These are phyloP conservation scores for Anacardium occidentale DNA, from an alignment of 345 rosid species.

Conservation along the genomic window DNA sequence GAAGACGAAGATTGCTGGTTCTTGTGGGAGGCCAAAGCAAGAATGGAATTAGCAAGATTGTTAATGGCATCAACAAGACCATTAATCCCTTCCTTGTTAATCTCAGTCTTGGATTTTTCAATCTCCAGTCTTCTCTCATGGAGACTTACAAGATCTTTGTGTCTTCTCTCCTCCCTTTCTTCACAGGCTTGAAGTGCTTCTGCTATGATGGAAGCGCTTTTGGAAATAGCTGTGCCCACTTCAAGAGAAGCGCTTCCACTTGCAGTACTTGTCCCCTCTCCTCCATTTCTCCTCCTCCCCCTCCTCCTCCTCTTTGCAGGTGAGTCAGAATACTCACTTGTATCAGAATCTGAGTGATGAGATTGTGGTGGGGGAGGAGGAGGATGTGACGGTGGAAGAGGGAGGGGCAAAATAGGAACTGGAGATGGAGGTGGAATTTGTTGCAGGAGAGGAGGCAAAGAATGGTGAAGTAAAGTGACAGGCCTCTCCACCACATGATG, in stretches of 20 bases:
- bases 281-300: conserved; percentile 31
- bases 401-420: conserved; percentile 25
- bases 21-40: conserved; percentile 58
- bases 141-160: conserved; percentile 58
- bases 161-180: conserved; percentile 69
- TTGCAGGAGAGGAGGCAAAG: conserved; percentile 33
- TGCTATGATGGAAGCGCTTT: conserved; percentile 74
- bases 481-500: conserved; percentile 26
- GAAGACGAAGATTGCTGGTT: conserved; percentile 24
- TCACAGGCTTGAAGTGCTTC: conserved; percentile 67
- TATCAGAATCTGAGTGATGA: conserved; percentile 67
- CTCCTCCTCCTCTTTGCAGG: conserved; percentile 66
- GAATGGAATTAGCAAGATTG: conserved; percentile 78
- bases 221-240: conserved; percentile 62
- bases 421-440: conserved; percentile 31
- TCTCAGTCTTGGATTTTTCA: conserved; percentile 68
- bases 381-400: conserved; percentile 29
- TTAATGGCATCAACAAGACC: conserved; percentile 79
- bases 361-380: conserved; percentile 28
- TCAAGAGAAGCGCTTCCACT: conserved; percentile 31
- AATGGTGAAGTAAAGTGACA: conserved; percentile 24
- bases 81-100: conserved; percentile 52
- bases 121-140: conserved; percentile 66
- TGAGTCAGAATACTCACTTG: conserved; percentile 73
- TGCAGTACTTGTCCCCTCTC: conserved; percentile 32